phyloP scores from a whole-genome alignment of 164 flowering plant genomes.

The Cinnamomum chago region DNA sequence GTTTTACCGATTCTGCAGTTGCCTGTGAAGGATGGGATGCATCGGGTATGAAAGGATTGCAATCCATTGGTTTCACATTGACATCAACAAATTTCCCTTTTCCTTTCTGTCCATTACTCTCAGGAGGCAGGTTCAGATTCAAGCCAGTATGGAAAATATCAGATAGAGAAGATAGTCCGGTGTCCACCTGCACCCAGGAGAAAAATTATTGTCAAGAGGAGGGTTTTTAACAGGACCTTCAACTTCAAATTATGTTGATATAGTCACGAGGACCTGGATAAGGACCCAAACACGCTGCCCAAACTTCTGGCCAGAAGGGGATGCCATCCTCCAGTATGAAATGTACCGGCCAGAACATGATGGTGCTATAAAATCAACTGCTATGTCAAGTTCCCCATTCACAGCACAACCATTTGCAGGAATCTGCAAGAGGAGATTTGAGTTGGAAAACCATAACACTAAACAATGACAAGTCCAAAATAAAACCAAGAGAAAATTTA shows the following conservation, averaged over 20 bases:
- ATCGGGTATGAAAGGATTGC: background rate
- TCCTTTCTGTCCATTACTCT: constrained; percentile 12
- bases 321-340: constrained; percentile 89
- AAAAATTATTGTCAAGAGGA: background rate
- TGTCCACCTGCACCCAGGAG: constrained; percentile 49
- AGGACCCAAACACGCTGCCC: constrained; percentile 95
- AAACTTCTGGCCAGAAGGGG: constrained; percentile 60
- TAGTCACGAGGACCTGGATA: constrained; percentile 46
- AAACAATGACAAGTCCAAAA: background rate
- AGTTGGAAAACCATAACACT: background rate
- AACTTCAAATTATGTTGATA: background rate
- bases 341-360: constrained; percentile 63
- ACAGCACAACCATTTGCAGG: constrained; percentile 42
- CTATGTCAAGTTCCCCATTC: constrained; percentile 54
- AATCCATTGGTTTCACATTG: constrained; percentile 32
- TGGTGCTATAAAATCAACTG: constrained; percentile 81
- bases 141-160: constrained; percentile 22
- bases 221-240: background rate
- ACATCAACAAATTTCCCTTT: constrained; percentile 26
- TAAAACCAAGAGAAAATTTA: too few species aligned
- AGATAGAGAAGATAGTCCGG: constrained; percentile 16
- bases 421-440: constrained; percentile 33
- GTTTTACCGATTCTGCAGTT: constrained; percentile 19
- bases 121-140: constrained; percentile 68
- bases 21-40: constrained; percentile 1